A percentile compares a stretch with the other conserved stretches of the same genome.
These are phyloP conservation scores for Quercus agrifolia DNA, from an alignment of 306 rosid genomes.

Conservation along the genomic window DNA sequence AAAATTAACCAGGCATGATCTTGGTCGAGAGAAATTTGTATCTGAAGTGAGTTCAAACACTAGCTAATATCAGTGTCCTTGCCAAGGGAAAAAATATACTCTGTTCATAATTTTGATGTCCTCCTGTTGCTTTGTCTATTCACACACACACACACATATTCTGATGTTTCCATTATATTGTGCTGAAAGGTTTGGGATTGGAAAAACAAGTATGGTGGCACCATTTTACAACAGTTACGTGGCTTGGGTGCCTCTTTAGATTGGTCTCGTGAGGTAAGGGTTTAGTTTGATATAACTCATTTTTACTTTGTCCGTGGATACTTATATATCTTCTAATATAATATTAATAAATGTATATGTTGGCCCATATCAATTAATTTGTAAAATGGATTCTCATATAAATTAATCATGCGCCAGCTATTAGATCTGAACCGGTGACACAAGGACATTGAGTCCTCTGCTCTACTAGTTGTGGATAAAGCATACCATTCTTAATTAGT, in stretches of 20 bases:
- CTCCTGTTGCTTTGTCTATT: not conserved
- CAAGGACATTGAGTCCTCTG: too few relatives aligned
- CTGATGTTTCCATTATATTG: constrained; percentile 21
- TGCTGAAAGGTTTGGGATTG: constrained; percentile 84
- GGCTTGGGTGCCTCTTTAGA: constrained; percentile 93
- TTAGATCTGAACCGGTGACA: too few relatives aligned
- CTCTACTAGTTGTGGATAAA: too few relatives aligned
- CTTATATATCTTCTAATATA: too few relatives aligned
- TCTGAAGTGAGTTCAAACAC: constrained; percentile 58
- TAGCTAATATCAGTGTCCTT: not conserved
- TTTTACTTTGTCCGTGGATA: not conserved
- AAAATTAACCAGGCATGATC: constrained; percentile 68
- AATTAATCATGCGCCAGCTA: too few relatives aligned
- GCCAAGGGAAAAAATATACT: not conserved
- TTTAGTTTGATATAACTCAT: not conserved
- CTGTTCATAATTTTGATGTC: not conserved
- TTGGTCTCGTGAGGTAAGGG: constrained; percentile 93
- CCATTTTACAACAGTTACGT: constrained; percentile 78
- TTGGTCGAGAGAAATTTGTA: constrained; percentile 76
- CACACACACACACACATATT: not conserved
- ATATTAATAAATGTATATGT: too few relatives aligned
- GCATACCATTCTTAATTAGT: not conserved
- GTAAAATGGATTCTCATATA: too few relatives aligned
- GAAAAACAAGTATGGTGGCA: constrained; percentile 83
- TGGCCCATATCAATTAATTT: too few relatives aligned